Percentiles rank a stretch among this genome's conserved stretches.
Conservation (phyloP, 345 rosid genomes). For the Balakata baccata region DNA sequence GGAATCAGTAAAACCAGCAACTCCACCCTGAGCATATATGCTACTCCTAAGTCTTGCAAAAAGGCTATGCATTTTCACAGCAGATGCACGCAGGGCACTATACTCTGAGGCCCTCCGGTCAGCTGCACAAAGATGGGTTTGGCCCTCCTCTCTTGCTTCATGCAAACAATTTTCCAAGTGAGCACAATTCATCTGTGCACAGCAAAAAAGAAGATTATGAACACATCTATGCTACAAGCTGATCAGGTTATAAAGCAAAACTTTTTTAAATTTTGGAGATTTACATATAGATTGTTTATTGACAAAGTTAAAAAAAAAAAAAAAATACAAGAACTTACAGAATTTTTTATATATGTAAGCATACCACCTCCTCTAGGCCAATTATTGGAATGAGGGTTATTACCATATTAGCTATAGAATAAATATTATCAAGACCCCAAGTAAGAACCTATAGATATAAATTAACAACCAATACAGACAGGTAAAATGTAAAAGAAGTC, state of each 20-base stretch:
- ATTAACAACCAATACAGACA: neutral
- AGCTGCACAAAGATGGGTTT: constrained; percentile 92
- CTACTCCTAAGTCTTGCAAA: constrained; percentile 73
- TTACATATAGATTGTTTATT: no score
- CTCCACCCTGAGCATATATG: constrained; percentile 58
- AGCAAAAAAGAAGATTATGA: neutral
- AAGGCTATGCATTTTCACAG: constrained; percentile 78
- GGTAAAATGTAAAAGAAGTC: neutral
- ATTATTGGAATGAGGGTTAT: neutral
- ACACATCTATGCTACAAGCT: neutral
- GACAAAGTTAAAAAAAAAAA: no score
- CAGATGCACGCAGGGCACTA: constrained; percentile 71
- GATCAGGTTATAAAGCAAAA: neutral
- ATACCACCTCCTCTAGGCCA: neutral
- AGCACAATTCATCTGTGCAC: constrained; percentile 85
- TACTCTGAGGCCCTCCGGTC: constrained; percentile 87
- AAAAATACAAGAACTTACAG: no score
- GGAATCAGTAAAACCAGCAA: constrained; percentile 73
- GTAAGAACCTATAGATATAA: neutral
- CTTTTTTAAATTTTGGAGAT: no score
- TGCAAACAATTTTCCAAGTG: constrained; percentile 97
- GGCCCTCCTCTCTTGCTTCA: constrained; percentile 98
- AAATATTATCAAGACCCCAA: neutral
- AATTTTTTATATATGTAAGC: no score
- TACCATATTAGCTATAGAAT: neutral